A percentile compares a stretch with the other conserved stretches of the same genome.
Conservation (phyloP, 208 protist species). For the Leishmania turanica region DNA sequence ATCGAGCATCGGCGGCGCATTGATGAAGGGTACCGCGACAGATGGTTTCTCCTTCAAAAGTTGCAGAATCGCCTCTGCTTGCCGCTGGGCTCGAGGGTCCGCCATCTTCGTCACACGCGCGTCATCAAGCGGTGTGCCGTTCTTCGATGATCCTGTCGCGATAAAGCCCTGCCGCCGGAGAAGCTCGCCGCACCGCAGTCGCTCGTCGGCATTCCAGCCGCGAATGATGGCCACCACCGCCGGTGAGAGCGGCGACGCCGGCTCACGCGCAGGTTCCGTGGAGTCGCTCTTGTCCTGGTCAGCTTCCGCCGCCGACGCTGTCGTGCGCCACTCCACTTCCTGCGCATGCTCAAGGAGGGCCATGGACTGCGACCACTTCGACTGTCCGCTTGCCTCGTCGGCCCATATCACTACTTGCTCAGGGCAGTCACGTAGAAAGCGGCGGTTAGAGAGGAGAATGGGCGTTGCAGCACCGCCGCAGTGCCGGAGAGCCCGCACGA, state of each 20-base stretch:
- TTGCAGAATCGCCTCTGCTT: conserved; percentile 20
- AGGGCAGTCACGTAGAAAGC: conserved; percentile 46
- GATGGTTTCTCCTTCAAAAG: conserved; percentile 3
- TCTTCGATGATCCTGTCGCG: not conserved
- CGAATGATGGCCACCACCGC: conserved; percentile 9
- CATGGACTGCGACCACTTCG: conserved; percentile 28
- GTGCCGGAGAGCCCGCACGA: conserved; percentile 49
- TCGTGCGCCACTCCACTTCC: not conserved
- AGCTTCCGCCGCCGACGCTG: not conserved
- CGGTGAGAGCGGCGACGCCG: conserved; percentile 6
- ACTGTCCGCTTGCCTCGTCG: conserved; percentile 27
- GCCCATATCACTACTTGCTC: conserved; percentile 75
- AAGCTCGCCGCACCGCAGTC: conserved; percentile 23
- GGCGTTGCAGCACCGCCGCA: conserved; percentile 28
- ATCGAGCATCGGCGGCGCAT: not conserved
- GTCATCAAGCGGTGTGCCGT: not conserved
- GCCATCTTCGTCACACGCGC: conserved; percentile 5
- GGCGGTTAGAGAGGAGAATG: conserved; percentile 32
- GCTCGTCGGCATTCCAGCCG: conserved; percentile 28
- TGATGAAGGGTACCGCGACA: not conserved
- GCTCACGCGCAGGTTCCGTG: not conserved
- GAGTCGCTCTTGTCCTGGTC: not conserved
- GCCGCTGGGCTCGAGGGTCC: conserved; percentile 1
- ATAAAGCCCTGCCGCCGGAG: conserved; percentile 27
- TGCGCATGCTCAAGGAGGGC: conserved; percentile 9